Percentiles rank a stretch among this genome's conserved stretches.
phyloP scores from a whole-genome alignment of 1,139 yeast genomes.

The Kodamaea fungicola region DNA sequence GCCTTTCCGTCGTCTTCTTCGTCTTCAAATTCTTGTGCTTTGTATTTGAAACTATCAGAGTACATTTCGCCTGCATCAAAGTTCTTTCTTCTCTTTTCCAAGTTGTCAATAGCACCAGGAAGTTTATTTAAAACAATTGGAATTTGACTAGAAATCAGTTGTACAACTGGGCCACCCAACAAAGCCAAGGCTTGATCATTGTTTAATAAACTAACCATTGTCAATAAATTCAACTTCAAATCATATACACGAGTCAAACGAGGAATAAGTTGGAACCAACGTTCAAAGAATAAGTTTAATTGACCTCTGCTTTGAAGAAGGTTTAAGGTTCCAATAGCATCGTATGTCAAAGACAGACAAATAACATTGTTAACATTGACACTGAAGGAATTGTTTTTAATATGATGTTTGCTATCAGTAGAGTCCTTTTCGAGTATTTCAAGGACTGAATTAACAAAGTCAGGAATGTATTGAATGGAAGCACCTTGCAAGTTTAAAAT shows the following conservation, averaged over 20 bases:
- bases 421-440: constrained; percentile 13
- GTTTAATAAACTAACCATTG: constrained; percentile 53
- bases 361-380: constrained; percentile 65
- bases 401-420: constrained; percentile 7
- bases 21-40: constrained; percentile 13
- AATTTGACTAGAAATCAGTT: constrained; percentile 43
- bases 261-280: constrained; percentile 65
- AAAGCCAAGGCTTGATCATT: constrained; percentile 21
- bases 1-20: constrained; percentile 24
- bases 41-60: constrained; percentile 10
- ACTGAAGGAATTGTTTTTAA: constrained; percentile 41
- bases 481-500: constrained; percentile 45
- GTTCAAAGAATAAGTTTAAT: constrained; percentile 51
- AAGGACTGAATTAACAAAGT: constrained; percentile 31
- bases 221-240: constrained; percentile 69
- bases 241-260: constrained; percentile 74
- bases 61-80: constrained; percentile 36
- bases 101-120: constrained; percentile 65
- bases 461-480: constrained; percentile 38
- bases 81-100: constrained; percentile 59
- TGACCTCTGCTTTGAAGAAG: constrained; percentile 47
- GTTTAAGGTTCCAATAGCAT: constrained; percentile 52
- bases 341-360: constrained; percentile 61
- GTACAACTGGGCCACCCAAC: constrained; percentile 15
- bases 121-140: constrained; percentile 51